Evolutionary conservation across 352 stramenopile genomes (phyloP).

Genomic region (Poterioochromonas sp.): DNA sequence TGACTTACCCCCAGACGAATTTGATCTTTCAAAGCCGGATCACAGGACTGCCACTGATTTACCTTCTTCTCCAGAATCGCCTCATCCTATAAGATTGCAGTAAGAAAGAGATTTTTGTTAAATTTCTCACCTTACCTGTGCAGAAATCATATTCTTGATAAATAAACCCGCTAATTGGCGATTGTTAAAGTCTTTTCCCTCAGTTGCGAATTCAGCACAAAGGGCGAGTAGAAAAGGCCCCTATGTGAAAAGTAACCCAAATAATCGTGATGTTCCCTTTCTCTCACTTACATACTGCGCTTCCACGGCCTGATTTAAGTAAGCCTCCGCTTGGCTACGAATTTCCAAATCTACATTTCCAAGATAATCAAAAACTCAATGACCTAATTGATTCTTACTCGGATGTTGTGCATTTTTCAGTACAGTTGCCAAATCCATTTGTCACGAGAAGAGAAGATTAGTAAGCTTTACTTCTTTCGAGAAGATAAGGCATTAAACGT

Average conservation of each 20-base stretch:
- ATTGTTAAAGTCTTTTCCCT: slow-evolving; percentile 47
- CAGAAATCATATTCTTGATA: slow-evolving; percentile 61
- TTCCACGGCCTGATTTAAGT: slow-evolving; percentile 30
- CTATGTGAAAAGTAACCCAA: not conserved
- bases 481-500: too few species aligned
- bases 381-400: slow-evolving; percentile 16
- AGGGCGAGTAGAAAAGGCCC: slow-evolving; percentile 49
- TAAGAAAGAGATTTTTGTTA: not conserved
- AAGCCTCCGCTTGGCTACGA: slow-evolving; percentile 23
- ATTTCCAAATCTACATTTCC: not conserved
- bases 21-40: slow-evolving; percentile 39
- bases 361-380: not conserved
- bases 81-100: slow-evolving; percentile 38
- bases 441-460: too few species aligned
- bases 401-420: slow-evolving; percentile 27
- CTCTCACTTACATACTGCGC: slow-evolving; percentile 25
- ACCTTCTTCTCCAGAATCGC: slow-evolving; percentile 40
- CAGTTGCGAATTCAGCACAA: slow-evolving; percentile 50
- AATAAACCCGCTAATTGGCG: slow-evolving; percentile 56
- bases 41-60: slow-evolving; percentile 51
- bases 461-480: too few species aligned
- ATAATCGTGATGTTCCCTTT: not conserved
- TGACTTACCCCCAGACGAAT: slow-evolving; percentile 46
- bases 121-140: slow-evolving; percentile 41
- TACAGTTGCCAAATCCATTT: slow-evolving; percentile 30